phyloP scores from a whole-genome alignment of 148 eudicot genomes.

The Drosera capensis region DNA sequence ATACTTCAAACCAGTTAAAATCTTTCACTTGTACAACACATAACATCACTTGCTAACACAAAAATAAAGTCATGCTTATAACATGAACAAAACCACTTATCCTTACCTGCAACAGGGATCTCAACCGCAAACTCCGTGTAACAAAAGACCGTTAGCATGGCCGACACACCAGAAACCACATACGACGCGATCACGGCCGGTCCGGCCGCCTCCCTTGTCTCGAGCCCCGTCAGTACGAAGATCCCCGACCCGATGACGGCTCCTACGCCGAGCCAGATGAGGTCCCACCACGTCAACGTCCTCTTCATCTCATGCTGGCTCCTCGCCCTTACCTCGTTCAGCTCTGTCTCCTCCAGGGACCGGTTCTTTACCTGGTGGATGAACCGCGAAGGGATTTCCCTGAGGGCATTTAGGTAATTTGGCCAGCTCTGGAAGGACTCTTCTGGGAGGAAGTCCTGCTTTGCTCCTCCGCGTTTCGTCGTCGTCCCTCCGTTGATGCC shows the following conservation, averaged over 20 bases:
- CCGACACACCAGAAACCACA: background rate
- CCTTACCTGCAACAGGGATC: background rate
- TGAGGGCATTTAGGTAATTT: conserved; percentile 21
- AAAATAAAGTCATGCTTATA: no score
- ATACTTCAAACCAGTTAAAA: no score
- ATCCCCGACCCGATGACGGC: conserved; percentile 21
- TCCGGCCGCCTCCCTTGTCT: background rate
- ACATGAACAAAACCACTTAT: no score
- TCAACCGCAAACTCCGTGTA: background rate
- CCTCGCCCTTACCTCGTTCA: conserved; percentile 18
- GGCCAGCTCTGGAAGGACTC: conserved; percentile 35
- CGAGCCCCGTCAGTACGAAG: background rate
- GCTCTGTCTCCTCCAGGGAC: conserved; percentile 20
- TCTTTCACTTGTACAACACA: no score
- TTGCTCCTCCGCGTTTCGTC: no score
- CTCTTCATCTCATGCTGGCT: conserved; percentile 26
- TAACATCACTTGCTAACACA: no score
- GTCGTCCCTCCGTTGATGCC: no score
- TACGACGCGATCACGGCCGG: background rate
- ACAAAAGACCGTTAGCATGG: background rate
- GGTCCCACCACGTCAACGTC: conserved; percentile 26
- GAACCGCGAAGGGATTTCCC: conserved; percentile 19
- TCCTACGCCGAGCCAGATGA: conserved; percentile 36
- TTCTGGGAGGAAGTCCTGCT: conserved; percentile 34
- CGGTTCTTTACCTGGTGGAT: conserved; percentile 24